Conservation (phyloP, 1,139 yeast genomes). For the Geotrichum reessii region DNA sequence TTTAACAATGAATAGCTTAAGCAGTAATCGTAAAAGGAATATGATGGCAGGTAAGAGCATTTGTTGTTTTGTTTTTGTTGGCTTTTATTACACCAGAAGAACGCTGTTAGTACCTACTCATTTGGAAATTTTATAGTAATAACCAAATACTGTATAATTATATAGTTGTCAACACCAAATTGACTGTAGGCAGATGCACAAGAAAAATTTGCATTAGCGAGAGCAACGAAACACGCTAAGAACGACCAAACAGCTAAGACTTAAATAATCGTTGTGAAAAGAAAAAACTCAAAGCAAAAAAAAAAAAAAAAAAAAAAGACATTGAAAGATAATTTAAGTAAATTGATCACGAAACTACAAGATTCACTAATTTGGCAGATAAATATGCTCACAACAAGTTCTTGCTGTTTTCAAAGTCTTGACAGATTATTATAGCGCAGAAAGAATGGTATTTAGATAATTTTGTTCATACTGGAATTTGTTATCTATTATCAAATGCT, state of each 20-base stretch:
- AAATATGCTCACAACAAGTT: background rate
- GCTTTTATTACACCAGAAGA: conserved; percentile 12
- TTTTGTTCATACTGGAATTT: background rate
- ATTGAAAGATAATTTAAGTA: background rate
- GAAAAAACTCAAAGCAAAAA: background rate
- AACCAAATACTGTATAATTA: conserved; percentile 9
- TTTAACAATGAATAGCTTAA: no score
- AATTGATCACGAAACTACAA: background rate
- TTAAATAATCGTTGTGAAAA: background rate
- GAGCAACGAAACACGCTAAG: conserved; percentile 16
- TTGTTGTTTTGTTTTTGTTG: no score
- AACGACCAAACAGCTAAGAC: background rate
- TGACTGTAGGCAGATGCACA: conserved; percentile 14
- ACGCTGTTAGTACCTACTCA: conserved; percentile 18
- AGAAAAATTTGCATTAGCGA: conserved; percentile 24
- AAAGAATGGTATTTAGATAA: background rate
- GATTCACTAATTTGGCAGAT: no score
- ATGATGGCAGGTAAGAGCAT: no score
- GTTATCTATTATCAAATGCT: no score
- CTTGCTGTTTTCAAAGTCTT: background rate
- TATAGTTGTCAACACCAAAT: conserved; percentile 15
- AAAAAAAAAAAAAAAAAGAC: background rate
- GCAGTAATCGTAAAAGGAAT: no score
- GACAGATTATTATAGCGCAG: background rate
- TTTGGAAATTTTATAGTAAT: background rate